Conservation (phyloP, 495 filamentous ascomycete species). For the Choiromyces venosus region DNA sequence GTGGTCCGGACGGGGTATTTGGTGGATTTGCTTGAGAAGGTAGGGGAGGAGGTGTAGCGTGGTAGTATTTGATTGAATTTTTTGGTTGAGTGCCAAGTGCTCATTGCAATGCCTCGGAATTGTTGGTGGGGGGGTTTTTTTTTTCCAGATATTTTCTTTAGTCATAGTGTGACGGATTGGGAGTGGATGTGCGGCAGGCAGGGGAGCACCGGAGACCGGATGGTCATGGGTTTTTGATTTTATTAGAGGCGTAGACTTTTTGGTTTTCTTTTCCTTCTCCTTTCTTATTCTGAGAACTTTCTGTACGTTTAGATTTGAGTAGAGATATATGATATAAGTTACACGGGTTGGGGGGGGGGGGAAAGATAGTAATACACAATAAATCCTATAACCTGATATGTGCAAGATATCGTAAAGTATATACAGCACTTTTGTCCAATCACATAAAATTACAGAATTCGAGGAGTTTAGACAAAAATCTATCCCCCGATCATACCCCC, state of each 20-base stretch:
- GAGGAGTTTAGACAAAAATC: not conserved
- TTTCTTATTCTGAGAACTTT: not conserved
- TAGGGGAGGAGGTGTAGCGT: not conserved
- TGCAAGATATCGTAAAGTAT: not conserved
- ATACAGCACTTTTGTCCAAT: not conserved
- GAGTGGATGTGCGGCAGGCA: not conserved
- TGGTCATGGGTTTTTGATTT: not conserved
- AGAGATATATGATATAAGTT: not conserved
- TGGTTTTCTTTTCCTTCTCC: not conserved
- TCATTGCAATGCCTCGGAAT: not conserved
- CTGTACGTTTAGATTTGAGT: slow-evolving; percentile 5
- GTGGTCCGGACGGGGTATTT: slow-evolving; percentile 26
- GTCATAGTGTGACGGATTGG: not conserved
- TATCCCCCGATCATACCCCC: not conserved
- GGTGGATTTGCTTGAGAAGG: slow-evolving; percentile 18
- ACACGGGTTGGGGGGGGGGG: not conserved
- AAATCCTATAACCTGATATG: not conserved
- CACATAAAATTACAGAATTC: not conserved
- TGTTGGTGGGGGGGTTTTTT: not conserved
- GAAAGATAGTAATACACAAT: not conserved
- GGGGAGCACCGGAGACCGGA: not conserved
- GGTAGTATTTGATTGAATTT: not conserved
- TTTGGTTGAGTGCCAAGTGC: not conserved
- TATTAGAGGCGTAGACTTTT: not conserved
- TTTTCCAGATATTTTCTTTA: not conserved